Evolutionary conservation across 352 stramenopile species (phyloP), one percentile per base, ranked within the genome.

Genomic region (Thraustochytrium striatum): DNA sequence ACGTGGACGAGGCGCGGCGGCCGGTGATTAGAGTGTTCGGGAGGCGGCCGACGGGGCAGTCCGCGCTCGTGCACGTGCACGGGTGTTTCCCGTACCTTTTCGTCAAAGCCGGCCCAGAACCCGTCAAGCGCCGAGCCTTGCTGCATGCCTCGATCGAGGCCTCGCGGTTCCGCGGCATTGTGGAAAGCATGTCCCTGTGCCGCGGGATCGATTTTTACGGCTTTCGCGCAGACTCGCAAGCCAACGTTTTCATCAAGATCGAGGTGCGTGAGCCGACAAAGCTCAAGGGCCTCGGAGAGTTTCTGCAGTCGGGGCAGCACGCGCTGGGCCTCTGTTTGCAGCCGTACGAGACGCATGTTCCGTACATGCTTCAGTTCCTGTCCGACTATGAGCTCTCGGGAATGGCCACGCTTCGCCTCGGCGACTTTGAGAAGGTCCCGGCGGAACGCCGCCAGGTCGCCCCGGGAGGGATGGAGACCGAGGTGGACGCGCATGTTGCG

Each of bases 271-370:
- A 70, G 21, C 70, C 70, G 8, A 43, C 41, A 28, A 35, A 70
- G 30, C 55, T 80, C 41, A 80, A 80, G 30, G 32, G 57, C 11
- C 41, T 80, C 7, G 70, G 70, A 25, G 50, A 19, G 28, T 75
- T 75, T 43, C 41, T 80, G 57, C 70, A 82, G 32, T 82, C 44
- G n/a, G 68, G 53, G 47, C 33, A 78, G 9, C 38, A 80, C 47
- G 58, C 21, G 16, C 59, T 82, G 8, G 33, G 21, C 21, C 16
- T 9, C 3, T 36, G 30, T 11, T 38, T 82, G 13, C 78, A 82
- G 50, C 78, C 78, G 33, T 82, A 83, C 32, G 69, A 82, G 43
- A 81, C 73, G 19, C 78, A 82, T 38, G 36, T 82, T 5, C 68
- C 69, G 21, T 82, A 83, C 50, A 33, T 72, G 0, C 30, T 82